Percentiles rank a stretch among this genome's conserved stretches.
Conservation (phyloP, 345 rosid species). For the Moricandia arvensis region DNA sequence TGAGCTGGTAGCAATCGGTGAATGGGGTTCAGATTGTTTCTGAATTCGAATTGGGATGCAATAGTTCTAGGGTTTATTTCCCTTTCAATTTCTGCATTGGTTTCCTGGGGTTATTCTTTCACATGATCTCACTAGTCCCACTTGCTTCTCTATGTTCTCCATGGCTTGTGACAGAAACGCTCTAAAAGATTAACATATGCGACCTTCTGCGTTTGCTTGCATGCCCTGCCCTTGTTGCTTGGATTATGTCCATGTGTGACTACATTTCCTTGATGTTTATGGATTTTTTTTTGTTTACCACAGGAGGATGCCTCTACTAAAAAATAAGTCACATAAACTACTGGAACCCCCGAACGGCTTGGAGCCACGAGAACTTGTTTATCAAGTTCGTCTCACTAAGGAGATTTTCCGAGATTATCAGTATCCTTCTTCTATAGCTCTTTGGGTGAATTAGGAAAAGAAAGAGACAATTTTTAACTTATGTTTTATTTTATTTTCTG, state of each 20-base stretch:
- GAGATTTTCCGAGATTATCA: conserved; percentile 79
- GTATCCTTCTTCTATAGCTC: conserved; percentile 61
- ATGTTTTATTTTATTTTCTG: not conserved
- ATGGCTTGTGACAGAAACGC: not conserved
- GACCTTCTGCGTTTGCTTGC: not conserved
- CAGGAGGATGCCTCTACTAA: not conserved
- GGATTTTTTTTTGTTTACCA: not conserved
- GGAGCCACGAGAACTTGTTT: conserved; percentile 69
- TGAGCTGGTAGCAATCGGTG: not conserved
- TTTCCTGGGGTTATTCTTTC: not conserved
- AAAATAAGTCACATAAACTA: conserved; percentile 43
- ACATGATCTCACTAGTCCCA: conserved; percentile 12
- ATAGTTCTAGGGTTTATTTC: conserved; percentile 27
- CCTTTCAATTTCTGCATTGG: conserved; percentile 25
- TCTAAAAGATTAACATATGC: not conserved
- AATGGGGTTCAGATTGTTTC: conserved; percentile 2
- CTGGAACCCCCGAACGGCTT: conserved; percentile 61
- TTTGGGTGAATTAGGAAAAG: too few relatives aligned
- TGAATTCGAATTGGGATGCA: conserved; percentile 8
- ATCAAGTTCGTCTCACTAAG: conserved; percentile 91
- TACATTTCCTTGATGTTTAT: not conserved
- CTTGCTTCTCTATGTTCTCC: not conserved
- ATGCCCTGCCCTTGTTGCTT: not conserved
- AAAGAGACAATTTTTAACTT: not conserved
- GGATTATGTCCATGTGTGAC: not conserved